Percentiles rank a stretch among this genome's conserved stretches.
Conservation (phyloP, 2,329 filamentous ascomycete genomes). For the Mollisia scopiformis region DNA sequence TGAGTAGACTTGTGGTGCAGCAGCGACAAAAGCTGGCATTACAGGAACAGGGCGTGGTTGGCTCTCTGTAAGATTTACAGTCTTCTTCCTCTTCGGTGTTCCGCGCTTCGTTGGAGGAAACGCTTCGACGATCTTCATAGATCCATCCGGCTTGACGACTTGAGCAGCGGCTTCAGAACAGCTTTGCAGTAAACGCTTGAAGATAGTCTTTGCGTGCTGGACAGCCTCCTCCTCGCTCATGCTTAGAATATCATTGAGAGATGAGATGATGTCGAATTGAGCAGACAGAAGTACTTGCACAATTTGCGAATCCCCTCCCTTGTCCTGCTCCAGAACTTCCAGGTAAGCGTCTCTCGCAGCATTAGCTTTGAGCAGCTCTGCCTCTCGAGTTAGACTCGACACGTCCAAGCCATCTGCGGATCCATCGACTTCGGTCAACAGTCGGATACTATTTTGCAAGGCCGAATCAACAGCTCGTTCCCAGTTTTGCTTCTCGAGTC, state of each 20-base stretch:
- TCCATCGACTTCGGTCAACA: slow-evolving; percentile 73
- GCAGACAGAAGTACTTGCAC: slow-evolving; percentile 85
- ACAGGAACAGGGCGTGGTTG: slow-evolving; percentile 30
- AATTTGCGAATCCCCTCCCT: slow-evolving; percentile 73
- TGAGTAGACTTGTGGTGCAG: slow-evolving; percentile 40
- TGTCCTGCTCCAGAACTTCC: slow-evolving; percentile 83
- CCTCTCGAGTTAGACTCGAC: slow-evolving; percentile 75
- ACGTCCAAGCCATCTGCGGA: slow-evolving; percentile 69
- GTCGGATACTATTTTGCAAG: slow-evolving; percentile 79
- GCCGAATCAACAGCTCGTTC: slow-evolving; percentile 86
- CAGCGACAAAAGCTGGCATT: slow-evolving; percentile 43
- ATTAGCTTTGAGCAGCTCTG: slow-evolving; percentile 81
- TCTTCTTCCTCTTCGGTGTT: slow-evolving; percentile 76
- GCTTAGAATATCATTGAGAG: slow-evolving; percentile 77
- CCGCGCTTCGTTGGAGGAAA: slow-evolving; percentile 73
- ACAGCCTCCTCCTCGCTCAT: slow-evolving; percentile 87
- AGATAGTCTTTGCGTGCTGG: slow-evolving; percentile 74
- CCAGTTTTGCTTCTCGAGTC: slow-evolving; percentile 80
- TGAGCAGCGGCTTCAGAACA: slow-evolving; percentile 77
- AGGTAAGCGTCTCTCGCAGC: slow-evolving; percentile 79
- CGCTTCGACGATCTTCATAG: slow-evolving; percentile 59
- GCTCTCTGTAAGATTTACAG: slow-evolving; percentile 37
- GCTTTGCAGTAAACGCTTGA: slow-evolving; percentile 76
- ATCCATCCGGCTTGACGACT: slow-evolving; percentile 87
- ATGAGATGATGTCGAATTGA: slow-evolving; percentile 88